Percentiles rank a stretch among this genome's conserved stretches.
Evolutionary conservation across 805 yeast species (phyloP).

Genomic region (Pichia heedii): DNA sequence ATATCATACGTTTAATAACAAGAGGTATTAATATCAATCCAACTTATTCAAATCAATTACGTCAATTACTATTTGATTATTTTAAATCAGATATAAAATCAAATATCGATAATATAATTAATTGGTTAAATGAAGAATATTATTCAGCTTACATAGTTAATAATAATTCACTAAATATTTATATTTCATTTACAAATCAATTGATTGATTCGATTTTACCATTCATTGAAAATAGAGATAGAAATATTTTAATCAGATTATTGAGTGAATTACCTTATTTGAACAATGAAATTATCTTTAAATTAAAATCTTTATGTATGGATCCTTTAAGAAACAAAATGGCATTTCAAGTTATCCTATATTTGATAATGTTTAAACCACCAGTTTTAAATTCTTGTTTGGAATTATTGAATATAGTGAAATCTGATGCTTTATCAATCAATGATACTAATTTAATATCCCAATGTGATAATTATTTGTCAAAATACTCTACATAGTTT

Average conservation of each 20-base stretch:
- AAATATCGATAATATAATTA: slow-evolving; percentile 66
- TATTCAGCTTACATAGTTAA: slow-evolving; percentile 44
- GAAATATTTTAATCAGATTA: slow-evolving; percentile 71
- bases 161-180: slow-evolving; percentile 25
- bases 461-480: slow-evolving; percentile 37
- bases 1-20: slow-evolving; percentile 70
- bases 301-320: slow-evolving; percentile 62
- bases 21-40: slow-evolving; percentile 50
- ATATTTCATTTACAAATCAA: slow-evolving; percentile 60
- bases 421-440: slow-evolving; percentile 25
- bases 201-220: slow-evolving; percentile 76
- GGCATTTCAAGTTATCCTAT: slow-evolving; percentile 78
- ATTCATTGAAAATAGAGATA: slow-evolving; percentile 71
- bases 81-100: slow-evolving; percentile 64
- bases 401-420: slow-evolving; percentile 38
- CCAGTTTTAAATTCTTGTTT: slow-evolving; percentile 59
- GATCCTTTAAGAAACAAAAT: slow-evolving; percentile 78
- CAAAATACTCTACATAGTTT: slow-evolving; percentile 29
- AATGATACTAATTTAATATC: slow-evolving; percentile 41
- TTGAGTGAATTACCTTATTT: slow-evolving; percentile 82
- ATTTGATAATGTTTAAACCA: slow-evolving; percentile 81
- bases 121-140: slow-evolving; percentile 95
- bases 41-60: slow-evolving; percentile 49
- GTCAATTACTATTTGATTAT: slow-evolving; percentile 64
- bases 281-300: slow-evolving; percentile 49